Base-by-base conservation (phyloP, 2,329 filamentous ascomycete genomes). In the Cercospora nicotianae region DNA sequence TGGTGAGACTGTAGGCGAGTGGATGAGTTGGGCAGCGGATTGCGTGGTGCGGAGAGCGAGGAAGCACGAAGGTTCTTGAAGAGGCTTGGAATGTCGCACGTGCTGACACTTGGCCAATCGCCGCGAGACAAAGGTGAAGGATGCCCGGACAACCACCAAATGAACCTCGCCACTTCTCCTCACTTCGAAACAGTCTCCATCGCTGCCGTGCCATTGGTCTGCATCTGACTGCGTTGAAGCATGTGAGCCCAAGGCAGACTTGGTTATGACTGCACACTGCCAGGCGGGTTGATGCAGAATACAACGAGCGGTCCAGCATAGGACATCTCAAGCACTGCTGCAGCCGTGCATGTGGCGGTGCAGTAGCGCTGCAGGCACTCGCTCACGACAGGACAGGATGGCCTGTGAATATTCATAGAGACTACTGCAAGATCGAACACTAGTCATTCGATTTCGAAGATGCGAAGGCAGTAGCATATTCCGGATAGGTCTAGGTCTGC, bases 51-150 rank as follows among this genome's bases (percentile, higher is more conserved):
- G 48, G 61, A 64, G 31, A 48, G 39, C 18, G 60, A 62, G 39
- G 39, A 51, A 48, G 36, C 53, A 51, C 31, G 63, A 61, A 65
- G 63, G 58, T 65, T 65, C 55, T 59, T 57, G 39, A 65, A 39
- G 28, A 33, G 39, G 20, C 39, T 31, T 48, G 39, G 36, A 18
- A 20, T 48, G 26, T 39, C 39, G 63, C 63, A 65, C 63, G 63
- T 65, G 63, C 42, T 55, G 64, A 59, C 36, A 39, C 42, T n/a
- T 30, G 30, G 57, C 64, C 64, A 65, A 60, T 65, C 23, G 28
- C 16, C 1, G n/a, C 18, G 57, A 16, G 23, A 26, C 33, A 60
- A 28, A n/a, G n/a, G 31, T 51, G 30, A 55, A 31, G 64, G 64
- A 60, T 62, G 23, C 30, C 57, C 64, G n/a, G 30, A 55, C 36